Conservation (phyloP, 2,329 filamentous ascomycete genomes). For the Xylaria sp. region DNA sequence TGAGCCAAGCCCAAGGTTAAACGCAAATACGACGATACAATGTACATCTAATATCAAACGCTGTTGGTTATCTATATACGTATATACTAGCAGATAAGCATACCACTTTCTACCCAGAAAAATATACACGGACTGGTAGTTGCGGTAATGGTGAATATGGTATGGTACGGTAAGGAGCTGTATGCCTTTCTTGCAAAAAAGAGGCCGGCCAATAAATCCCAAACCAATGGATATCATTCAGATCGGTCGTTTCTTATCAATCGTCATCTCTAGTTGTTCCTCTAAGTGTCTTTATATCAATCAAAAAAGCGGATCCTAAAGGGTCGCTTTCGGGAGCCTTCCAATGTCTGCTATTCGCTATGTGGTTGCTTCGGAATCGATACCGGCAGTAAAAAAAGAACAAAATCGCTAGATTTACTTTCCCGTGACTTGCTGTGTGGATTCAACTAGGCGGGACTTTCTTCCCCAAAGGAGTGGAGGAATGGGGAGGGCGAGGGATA, state of each 20-base stretch:
- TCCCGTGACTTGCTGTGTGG: neutral
- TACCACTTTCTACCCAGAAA: slow-evolving; percentile 8
- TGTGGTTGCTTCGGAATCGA: neutral
- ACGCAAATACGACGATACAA: neutral
- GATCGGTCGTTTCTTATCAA: neutral
- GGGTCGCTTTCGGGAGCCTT: neutral
- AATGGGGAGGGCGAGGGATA: neutral
- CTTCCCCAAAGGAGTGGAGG: neutral
- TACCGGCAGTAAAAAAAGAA: neutral
- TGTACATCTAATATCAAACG: neutral
- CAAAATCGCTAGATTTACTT: slow-evolving; percentile 4
- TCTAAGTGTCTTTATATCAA: neutral
- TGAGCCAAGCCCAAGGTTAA: neutral
- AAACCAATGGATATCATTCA: neutral
- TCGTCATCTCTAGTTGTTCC: neutral
- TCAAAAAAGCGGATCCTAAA: neutral
- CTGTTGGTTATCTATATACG: slow-evolving; percentile 3
- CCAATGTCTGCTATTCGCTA: neutral
- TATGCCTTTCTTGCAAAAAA: neutral
- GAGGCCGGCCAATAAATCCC: neutral
- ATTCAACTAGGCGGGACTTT: neutral
- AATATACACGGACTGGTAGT: slow-evolving; percentile 27
- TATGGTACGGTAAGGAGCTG: neutral
- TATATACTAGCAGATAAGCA: slow-evolving; percentile 23
- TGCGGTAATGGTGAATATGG: neutral